These are phyloP conservation scores for Bruguiera sexangula DNA, from an alignment of 345 rosid species.

Conservation along the genomic window DNA sequence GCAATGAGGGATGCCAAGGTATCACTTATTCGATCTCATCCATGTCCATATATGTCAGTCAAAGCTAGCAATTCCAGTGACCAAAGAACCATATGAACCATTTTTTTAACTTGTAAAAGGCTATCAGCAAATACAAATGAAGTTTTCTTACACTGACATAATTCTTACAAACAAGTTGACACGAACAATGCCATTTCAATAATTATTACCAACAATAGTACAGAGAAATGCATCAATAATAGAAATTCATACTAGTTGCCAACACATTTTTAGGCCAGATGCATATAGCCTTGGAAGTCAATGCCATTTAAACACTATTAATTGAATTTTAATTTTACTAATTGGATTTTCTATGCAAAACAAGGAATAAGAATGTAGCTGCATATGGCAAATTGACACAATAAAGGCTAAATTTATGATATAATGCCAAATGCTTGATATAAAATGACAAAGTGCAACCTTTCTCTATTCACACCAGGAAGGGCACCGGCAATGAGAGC, in stretches of 20 bases:
- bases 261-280: neutral
- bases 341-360: neutral
- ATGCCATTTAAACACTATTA: neutral
- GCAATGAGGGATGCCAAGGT: too few relatives aligned
- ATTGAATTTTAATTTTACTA: too few relatives aligned
- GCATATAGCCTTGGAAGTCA: neutral
- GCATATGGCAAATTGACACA: too few relatives aligned
- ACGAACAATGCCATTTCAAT: too few relatives aligned
- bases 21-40: too few relatives aligned
- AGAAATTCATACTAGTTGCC: too few relatives aligned
- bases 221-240: too few relatives aligned
- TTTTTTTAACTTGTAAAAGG: neutral
- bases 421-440: neutral
- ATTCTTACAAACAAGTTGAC: neutral
- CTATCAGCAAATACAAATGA: neutral
- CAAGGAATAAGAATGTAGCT: neutral
- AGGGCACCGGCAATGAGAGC: constrained; percentile 24
- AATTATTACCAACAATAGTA: too few relatives aligned
- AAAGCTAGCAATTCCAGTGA: too few relatives aligned
- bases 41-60: too few relatives aligned
- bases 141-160: neutral
- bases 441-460: constrained; percentile 15
- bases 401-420: neutral
- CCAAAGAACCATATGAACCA: neutral
- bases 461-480: constrained; percentile 28